Conservation (phyloP, 148 eudicot species). For the Rhododendron molle region DNA sequence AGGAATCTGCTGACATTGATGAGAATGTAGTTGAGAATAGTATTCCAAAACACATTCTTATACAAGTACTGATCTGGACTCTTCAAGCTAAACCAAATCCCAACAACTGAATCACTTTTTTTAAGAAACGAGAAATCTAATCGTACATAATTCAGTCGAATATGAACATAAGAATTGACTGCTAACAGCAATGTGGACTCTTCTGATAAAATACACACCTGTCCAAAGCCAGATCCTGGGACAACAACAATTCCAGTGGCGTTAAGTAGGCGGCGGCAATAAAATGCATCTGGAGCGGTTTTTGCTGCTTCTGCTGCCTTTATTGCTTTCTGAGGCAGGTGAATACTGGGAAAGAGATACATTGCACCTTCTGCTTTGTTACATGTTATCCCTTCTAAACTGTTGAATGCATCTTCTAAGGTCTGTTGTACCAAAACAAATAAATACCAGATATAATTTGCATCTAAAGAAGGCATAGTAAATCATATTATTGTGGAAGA, state of each 20-base stretch:
- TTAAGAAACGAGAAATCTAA: neutral
- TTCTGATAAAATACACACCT: conserved; percentile 41
- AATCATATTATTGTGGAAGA: neutral
- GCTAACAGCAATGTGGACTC: neutral
- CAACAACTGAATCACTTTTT: neutral
- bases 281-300: conserved; percentile 71
- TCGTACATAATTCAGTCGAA: neutral
- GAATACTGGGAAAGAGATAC: conserved; percentile 82
- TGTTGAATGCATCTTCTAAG: conserved; percentile 77
- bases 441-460: neutral
- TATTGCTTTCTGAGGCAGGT: conserved; percentile 69
- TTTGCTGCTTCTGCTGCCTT: conserved; percentile 73
- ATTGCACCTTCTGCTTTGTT: conserved; percentile 96
- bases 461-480: neutral
- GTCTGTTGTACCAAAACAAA: conserved; percentile 31
- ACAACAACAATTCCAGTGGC: conserved; percentile 86
- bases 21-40: neutral
- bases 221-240: conserved; percentile 91
- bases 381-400: conserved; percentile 87
- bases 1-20: neutral
- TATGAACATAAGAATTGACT: neutral
- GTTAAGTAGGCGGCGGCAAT: conserved; percentile 63
- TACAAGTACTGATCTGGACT: neutral
- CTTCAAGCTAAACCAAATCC: neutral
- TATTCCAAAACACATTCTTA: neutral